Evolutionary conservation across 306 rosid genomes (phyloP), one percentile per base, ranked within the genome.

Genomic region (Urtica urens): DNA sequence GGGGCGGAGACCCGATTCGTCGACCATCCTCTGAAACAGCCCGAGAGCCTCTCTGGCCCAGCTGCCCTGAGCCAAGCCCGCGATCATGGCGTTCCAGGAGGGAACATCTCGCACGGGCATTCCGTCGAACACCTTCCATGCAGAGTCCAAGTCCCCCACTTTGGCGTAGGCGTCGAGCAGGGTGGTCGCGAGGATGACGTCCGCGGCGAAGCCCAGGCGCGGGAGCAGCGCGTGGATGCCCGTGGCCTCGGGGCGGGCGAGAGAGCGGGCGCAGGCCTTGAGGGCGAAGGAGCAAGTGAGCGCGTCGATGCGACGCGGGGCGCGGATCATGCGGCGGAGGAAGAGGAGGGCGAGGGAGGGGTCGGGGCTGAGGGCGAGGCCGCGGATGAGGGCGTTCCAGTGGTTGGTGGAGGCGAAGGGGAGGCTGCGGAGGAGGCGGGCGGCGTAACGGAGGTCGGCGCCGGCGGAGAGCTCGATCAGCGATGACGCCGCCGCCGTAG

Each of bases 41-140:
- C 42, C 59, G 10, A 84, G 50, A 53, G 95, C 90, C 51, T 84
- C 82, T 38, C 31, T 25, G 34, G 95, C 78, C 9, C 65, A 73
- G 62, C 72, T 64, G 49, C 92, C 95, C 46, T 90, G 93, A 0
- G 90, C 95, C 69, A 84, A 69, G 62, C 97, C 95, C 49, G 76
- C 66, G 59, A 90, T 71, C 78, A 90, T 57, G 0, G 90, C 90
- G 10, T 84, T 90, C 90, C 95, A 84, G 4, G 90, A 65, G 1
- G 93, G 95, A 16, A 80, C 75, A 53, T 84, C 97, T 31, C 82
- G 71, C 3, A 6, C 15, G 5, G 1, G 14, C 87, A 84, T 84
- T 69, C 68, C 94, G 57, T 72, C 95, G 29, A 88, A 88, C 82
- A 88, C 69, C 58, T 84, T 76, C n/a, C 38, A 55, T 2, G 95